phyloP scores from a whole-genome alignment of 75 land plant genomes.

The Picea sitchensis region DNA sequence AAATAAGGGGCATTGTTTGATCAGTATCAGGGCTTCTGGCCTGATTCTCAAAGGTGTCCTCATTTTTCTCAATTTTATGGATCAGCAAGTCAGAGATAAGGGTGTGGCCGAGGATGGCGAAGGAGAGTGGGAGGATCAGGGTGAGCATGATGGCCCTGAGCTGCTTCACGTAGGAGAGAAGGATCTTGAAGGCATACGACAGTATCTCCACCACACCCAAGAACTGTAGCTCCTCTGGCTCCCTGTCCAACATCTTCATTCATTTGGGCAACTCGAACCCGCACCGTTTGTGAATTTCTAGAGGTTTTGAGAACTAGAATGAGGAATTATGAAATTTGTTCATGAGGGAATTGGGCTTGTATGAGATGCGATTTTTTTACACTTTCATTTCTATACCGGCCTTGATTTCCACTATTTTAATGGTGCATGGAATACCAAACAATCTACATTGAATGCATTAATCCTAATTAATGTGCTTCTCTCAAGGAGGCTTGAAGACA shows the following conservation, averaged over 20 bases:
- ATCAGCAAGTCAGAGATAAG: constrained; percentile 66
- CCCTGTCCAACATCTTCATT: constrained; percentile 37
- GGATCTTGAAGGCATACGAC: constrained; percentile 53
- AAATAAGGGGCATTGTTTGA: background rate
- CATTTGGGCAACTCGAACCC: background rate
- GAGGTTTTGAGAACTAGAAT: too few relatives aligned
- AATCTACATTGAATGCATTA: too few relatives aligned
- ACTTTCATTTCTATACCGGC: too few relatives aligned
- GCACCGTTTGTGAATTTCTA: too few relatives aligned
- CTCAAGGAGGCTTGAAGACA: too few relatives aligned
- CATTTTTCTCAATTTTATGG: background rate
- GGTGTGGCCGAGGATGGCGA: constrained; percentile 70
- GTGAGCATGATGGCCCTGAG: too few relatives aligned
- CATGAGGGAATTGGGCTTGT: too few relatives aligned
- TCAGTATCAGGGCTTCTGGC: background rate
- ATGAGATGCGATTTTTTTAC: too few relatives aligned
- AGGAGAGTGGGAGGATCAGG: constrained; percentile 42
- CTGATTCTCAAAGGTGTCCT: constrained; percentile 11
- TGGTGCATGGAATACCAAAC: too few relatives aligned
- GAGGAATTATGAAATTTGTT: too few relatives aligned
- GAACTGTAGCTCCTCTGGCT: constrained; percentile 5
- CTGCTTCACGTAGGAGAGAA: constrained; percentile 34
- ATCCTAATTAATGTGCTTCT: too few relatives aligned
- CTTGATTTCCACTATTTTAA: too few relatives aligned
- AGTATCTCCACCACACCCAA: constrained; percentile 40